A percentile compares a stretch with the other conserved stretches of the same genome.
Conservation (phyloP, 192 early-diverging fungal species). For the Jimgerdemannia lactiflua region DNA sequence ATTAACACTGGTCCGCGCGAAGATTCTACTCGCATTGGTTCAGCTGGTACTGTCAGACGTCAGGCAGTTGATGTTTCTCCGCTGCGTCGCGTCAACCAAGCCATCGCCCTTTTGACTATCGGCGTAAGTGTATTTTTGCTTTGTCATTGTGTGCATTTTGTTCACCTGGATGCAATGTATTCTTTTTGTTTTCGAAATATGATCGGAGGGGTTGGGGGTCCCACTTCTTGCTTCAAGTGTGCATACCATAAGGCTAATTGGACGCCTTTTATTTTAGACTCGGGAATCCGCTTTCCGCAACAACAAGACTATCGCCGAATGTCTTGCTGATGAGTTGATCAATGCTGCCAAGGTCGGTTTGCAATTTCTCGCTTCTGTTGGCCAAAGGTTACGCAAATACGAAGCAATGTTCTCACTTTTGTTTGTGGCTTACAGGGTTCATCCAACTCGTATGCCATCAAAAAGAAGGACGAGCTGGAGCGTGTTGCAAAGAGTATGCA, state of each 20-base stretch:
- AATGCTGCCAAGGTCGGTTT: conserved; percentile 75
- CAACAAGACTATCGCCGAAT: conserved; percentile 99
- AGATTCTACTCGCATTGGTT: conserved; percentile 99
- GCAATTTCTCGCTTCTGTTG: neutral
- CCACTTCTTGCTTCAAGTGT: neutral
- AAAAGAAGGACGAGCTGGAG: conserved; percentile 99
- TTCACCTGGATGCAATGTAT: conserved; percentile 2
- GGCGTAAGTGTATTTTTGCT: conserved; percentile 58
- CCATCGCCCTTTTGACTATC: conserved; percentile 90
- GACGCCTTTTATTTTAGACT: conserved; percentile 43
- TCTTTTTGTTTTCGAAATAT: neutral
- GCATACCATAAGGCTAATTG: no score
- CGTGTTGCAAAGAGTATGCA: conserved; percentile 73
- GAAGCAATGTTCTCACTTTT: neutral
- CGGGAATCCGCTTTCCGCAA: conserved; percentile 99
- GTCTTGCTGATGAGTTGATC: conserved; percentile 99
- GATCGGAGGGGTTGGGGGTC: neutral
- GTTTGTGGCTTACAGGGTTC: conserved; percentile 59
- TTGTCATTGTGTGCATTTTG: neutral
- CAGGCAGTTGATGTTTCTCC: conserved; percentile 99
- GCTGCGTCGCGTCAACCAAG: conserved; percentile 96
- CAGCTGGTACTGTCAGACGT: conserved; percentile 95
- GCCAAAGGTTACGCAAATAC: conserved; percentile 25
- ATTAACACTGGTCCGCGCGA: conserved; percentile 99
- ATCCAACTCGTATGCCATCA: conserved; percentile 99